phyloP scores from a whole-genome alignment of 441 rosid genomes.

The Gossypium schwendimanii region DNA sequence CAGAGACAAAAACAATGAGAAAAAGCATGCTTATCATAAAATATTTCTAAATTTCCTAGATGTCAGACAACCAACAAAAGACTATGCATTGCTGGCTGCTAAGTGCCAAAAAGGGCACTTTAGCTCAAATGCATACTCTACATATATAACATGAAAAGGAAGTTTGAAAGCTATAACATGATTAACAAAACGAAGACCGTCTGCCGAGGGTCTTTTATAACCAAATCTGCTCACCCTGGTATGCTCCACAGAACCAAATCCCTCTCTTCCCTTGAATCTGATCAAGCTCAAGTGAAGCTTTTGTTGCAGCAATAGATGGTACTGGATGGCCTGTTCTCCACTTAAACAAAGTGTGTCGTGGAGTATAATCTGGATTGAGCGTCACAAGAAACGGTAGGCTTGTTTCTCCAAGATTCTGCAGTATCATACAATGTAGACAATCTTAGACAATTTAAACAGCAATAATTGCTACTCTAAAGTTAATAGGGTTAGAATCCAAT shows the following conservation, averaged over 20 bases:
- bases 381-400: constrained; percentile 61
- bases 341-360: constrained; percentile 51
- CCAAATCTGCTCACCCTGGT: constrained; percentile 43
- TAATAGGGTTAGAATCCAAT: not conserved
- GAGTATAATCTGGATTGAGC: constrained; percentile 57
- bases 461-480: not conserved
- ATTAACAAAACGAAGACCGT: not conserved
- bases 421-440: not conserved
- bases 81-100: not conserved
- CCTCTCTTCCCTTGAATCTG: constrained; percentile 73
- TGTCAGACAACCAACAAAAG: not conserved
- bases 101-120: not conserved
- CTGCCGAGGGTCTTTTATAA: not conserved
- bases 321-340: constrained; percentile 86
- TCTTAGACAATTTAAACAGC: no score
- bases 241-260: constrained; percentile 90
- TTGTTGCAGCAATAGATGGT: constrained; percentile 73
- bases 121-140: not conserved
- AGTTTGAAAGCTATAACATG: not conserved
- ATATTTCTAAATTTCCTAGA: not conserved
- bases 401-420: constrained; percentile 73
- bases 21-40: not conserved
- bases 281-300: constrained; percentile 67
- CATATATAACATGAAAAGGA: not conserved
- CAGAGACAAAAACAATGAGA: no score